Conservation (phyloP, 495 filamentous ascomycete genomes). For the Polyplosphaeria fusca region DNA sequence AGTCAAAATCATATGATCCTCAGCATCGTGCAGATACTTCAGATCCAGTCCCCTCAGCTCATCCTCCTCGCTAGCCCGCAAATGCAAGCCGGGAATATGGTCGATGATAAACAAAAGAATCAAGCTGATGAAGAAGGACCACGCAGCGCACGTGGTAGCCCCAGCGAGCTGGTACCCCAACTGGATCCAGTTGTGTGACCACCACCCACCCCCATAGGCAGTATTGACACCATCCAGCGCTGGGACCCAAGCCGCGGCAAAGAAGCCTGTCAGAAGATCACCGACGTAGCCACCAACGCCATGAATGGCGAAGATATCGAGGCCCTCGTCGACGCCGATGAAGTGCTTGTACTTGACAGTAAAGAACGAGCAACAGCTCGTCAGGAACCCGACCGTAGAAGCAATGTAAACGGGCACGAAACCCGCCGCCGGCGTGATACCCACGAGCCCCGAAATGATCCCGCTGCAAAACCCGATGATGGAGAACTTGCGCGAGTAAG, state of each 20-base stretch:
- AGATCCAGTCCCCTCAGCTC: slow-evolving; percentile 34
- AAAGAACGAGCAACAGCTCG: slow-evolving; percentile 14
- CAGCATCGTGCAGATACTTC: slow-evolving; percentile 29
- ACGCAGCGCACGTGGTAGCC: slow-evolving; percentile 27
- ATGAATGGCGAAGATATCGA: slow-evolving; percentile 37
- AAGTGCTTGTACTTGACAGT: slow-evolving; percentile 31
- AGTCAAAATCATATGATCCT: slow-evolving; percentile 6
- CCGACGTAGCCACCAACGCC: slow-evolving; percentile 34
- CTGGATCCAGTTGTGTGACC: slow-evolving; percentile 32
- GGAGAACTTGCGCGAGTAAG: slow-evolving; percentile 22
- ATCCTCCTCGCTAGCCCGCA: slow-evolving; percentile 34
- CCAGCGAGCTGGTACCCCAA: slow-evolving; percentile 35
- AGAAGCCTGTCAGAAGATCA: slow-evolving; percentile 32
- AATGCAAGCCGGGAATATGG: slow-evolving; percentile 33
- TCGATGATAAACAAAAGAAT: slow-evolving; percentile 32
- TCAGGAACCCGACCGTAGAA: slow-evolving; percentile 26
- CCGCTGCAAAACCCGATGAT: slow-evolving; percentile 34
- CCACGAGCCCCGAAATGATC: slow-evolving; percentile 29
- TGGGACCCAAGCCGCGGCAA: slow-evolving; percentile 26
- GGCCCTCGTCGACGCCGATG: slow-evolving; percentile 32
- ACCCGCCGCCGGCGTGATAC: slow-evolving; percentile 29
- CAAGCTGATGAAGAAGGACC: slow-evolving; percentile 26
- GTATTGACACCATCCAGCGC: slow-evolving; percentile 28
- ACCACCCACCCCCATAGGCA: slow-evolving; percentile 28
- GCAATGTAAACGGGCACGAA: slow-evolving; percentile 31